Evolutionary conservation across 1,284 basidiomycete species (phyloP), one percentile per base, ranked within the genome.

Genomic region (Clitocybe nebularis): DNA sequence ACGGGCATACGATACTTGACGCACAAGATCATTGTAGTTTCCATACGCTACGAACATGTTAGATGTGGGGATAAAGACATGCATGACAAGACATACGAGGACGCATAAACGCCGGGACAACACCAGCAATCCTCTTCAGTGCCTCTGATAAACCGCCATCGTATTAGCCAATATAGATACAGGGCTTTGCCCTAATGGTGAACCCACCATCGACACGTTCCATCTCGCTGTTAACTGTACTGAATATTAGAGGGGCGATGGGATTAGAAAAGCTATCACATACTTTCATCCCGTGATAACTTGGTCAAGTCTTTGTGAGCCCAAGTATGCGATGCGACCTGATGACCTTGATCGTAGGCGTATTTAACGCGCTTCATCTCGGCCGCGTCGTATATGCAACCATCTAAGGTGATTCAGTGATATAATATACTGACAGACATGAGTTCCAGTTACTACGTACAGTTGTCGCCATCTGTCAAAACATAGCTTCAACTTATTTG

Each of bases 251-350:
- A 7, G 14, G 26, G 20, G 6, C 17, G 23, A 26, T 20, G 19
- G n/a, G 5, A n/a, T 10, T 26, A 3, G 28, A 34, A 17, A 10
- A 17, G 26, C 11, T 7, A 48, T 1, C n/a, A 13, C 55, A 41
- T 36, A 66, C 66, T 58, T 49, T 66, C 44, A 45, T 68, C 65
- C 52, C 48, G 55, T n/a, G 50, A 48, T 10, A 69, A 53, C 0
- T 56, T 61, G 0, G 56, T 52, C 10, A 71, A 49, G 48, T 68
- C 58, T 4, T 43, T 42, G 47, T 71, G 67, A 10, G 46, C 53
- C 69, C 69, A 72, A 1, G 69, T 71, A 50, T 73, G 71, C n/a
- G 67, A 69, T 3, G 57, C 64, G 28, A 71, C 50, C 51, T 70
- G 66, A 47, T 69, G 66, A 5, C 68, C 67, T 19, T 63, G 48